Base-by-base conservation (phyloP, 2,329 filamentous ascomycete genomes). In the Talaromyces sp. region DNA sequence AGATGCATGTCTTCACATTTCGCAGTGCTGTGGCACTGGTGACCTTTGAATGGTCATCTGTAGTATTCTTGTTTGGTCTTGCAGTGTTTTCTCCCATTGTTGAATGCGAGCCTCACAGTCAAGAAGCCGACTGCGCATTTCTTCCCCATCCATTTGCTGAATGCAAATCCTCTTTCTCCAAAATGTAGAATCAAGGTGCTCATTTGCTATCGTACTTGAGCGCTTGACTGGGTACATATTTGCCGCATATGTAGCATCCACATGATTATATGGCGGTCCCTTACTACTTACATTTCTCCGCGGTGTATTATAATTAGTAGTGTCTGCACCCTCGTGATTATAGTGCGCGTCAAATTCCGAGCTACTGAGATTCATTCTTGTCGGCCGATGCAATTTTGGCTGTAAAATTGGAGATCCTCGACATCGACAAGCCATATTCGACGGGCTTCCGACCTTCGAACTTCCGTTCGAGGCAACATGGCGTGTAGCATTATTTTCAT, bases 91-190 rank as follows among this genome's bases (percentile, higher is more conserved):
- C 54, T 68, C 65, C 22, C 65, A 63, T 13, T 54, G 57, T 40
- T 63, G 60, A 47, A 68, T 49, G 16, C 58, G 50, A 33, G 64
- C 61, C 46, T 68, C 65, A 24, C 65, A 64, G 13, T 65, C 61
- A 33, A 70, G 63, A 41, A 69, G 59, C 32, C 62, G 66, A 42
- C 51, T 63, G 8, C 67, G 63, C 22, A 66, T 52, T 27, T 68
- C 65, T 49, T 67, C 40, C 13, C 57, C 58, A 36, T 55, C 51
- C 5, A 61, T 58, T 16, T 47, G 29, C 7, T 58, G 50, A 17
- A 54, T 55, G 13, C 51, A 48, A 50, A 55, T 56, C 19, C 20
- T 55, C 24, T 44, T 57, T 29, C 53, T 47, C 42, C 54, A 46
- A 14, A 40, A 13, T 22, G 33, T 48, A 16, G 45, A 6, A 22